phyloP scores from a whole-genome alignment of 306 rosid genomes.

The Betula pendula region DNA sequence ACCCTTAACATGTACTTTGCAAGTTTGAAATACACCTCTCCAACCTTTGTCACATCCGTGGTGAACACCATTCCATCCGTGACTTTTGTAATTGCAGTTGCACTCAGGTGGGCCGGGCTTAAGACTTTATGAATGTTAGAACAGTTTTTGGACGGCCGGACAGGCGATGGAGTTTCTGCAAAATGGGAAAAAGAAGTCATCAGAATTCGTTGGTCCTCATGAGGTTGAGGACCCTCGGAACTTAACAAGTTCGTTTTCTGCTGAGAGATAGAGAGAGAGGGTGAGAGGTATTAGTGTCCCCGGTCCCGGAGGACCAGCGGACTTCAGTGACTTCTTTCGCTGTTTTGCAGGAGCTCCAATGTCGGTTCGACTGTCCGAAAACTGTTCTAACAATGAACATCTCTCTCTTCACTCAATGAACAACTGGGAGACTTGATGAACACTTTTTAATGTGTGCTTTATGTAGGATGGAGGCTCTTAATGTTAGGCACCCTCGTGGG shows the following conservation, averaged over 20 bases:
- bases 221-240: too few relatives aligned
- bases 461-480: conserved; percentile 40
- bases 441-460: conserved; percentile 3
- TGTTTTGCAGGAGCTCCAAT: too few relatives aligned
- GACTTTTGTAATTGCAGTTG: conserved; percentile 40
- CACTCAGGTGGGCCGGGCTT: conserved; percentile 29
- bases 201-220: too few relatives aligned
- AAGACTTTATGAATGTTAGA: background rate
- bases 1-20: conserved; percentile 42
- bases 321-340: too few relatives aligned
- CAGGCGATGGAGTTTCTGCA: too few relatives aligned
- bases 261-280: too few relatives aligned
- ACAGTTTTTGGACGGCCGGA: too few relatives aligned
- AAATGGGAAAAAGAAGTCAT: too few relatives aligned
- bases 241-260: too few relatives aligned
- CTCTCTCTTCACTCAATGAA: background rate
- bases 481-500: conserved; percentile 40
- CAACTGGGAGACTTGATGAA: background rate
- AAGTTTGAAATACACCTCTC: conserved; percentile 40
- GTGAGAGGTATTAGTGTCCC: too few relatives aligned
- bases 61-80: conserved; percentile 37
- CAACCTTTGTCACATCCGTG: conserved; percentile 49
- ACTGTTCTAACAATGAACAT: background rate
- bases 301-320: too few relatives aligned
- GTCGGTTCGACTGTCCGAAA: too few relatives aligned